Evolutionary conservation across 2,329 filamentous ascomycete genomes (phyloP).

Genomic region (Sclerotiophoma versabilis): DNA sequence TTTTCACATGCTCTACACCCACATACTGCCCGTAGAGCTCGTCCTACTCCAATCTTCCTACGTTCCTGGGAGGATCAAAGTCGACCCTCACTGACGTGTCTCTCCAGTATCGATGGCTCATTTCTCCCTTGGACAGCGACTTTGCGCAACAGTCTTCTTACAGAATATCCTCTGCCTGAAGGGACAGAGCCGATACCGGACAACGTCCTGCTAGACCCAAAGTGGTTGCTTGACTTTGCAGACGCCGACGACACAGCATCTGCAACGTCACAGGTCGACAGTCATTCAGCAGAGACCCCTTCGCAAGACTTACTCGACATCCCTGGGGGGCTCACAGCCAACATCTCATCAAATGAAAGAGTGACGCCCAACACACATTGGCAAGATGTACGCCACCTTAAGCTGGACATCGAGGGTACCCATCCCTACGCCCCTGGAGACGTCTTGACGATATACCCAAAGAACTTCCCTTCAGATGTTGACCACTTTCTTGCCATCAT

Average conservation of each 20-base stretch:
- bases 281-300: slow-evolving; percentile 30
- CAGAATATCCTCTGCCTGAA: slow-evolving; percentile 72
- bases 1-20: neutral
- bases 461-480: slow-evolving; percentile 86
- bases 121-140: slow-evolving; percentile 79
- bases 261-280: slow-evolving; percentile 4
- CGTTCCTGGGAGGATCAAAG: too few species aligned
- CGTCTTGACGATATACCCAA: slow-evolving; percentile 81
- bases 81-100: neutral
- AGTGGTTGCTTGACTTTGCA: slow-evolving; percentile 65
- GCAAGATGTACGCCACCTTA: slow-evolving; percentile 91
- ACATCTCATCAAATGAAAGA: slow-evolving; percentile 70
- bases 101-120: slow-evolving; percentile 74
- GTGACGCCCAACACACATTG: slow-evolving; percentile 81
- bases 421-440: slow-evolving; percentile 74
- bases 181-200: slow-evolving; percentile 74
- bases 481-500: slow-evolving; percentile 78
- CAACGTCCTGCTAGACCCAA: slow-evolving; percentile 76
- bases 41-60: too few species aligned
- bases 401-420: slow-evolving; percentile 58
- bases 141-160: slow-evolving; percentile 71
- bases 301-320: slow-evolving; percentile 63
- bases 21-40: too few species aligned
- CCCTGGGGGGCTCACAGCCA: slow-evolving; percentile 63
- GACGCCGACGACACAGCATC: slow-evolving; percentile 22